A percentile compares a stretch with the other conserved stretches of the same genome.
These are phyloP conservation scores for Metschnikowia lachancei DNA, from an alignment of 805 yeast species.

Conservation along the genomic window DNA sequence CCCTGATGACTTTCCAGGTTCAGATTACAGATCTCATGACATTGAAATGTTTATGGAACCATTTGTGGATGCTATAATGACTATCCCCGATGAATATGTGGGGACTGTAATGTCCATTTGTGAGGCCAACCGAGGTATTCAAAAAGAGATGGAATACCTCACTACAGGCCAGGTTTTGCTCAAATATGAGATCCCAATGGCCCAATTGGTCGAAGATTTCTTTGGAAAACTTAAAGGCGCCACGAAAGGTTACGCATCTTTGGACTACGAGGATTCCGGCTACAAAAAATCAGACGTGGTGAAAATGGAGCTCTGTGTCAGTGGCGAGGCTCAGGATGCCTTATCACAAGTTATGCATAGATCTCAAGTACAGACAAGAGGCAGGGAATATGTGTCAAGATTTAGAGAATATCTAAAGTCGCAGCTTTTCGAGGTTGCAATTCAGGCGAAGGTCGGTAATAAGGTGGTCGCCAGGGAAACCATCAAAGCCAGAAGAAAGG, in stretches of 20 bases:
- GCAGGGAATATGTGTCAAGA: conserved; percentile 77
- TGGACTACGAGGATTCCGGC: conserved; percentile 94
- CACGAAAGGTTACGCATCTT: conserved; percentile 88
- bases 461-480: conserved; percentile 89
- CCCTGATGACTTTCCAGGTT: conserved; percentile 90
- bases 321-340: conserved; percentile 88
- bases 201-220: conserved; percentile 90
- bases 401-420: conserved; percentile 76
- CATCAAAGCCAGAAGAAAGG: conserved; percentile 88
- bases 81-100: conserved; percentile 84
- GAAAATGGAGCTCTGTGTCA: conserved; percentile 83
- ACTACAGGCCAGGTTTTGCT: conserved; percentile 78
- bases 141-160: conserved; percentile 72
- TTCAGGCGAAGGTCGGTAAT: conserved; percentile 82
- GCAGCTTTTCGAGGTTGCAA: conserved; percentile 88
- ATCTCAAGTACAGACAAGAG: conserved; percentile 68
- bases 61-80: conserved; percentile 83
- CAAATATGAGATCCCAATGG: conserved; percentile 78
- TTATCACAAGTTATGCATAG: conserved; percentile 86
- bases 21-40: conserved; percentile 41
- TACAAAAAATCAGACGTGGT: conserved; percentile 76
- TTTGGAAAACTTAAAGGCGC: conserved; percentile 89
- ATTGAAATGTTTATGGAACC: conserved; percentile 71
- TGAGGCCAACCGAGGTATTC: conserved; percentile 79
- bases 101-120: conserved; percentile 87